Base-by-base conservation (phyloP, 2,329 filamentous ascomycete species). In the Ramichloridium luteum region DNA sequence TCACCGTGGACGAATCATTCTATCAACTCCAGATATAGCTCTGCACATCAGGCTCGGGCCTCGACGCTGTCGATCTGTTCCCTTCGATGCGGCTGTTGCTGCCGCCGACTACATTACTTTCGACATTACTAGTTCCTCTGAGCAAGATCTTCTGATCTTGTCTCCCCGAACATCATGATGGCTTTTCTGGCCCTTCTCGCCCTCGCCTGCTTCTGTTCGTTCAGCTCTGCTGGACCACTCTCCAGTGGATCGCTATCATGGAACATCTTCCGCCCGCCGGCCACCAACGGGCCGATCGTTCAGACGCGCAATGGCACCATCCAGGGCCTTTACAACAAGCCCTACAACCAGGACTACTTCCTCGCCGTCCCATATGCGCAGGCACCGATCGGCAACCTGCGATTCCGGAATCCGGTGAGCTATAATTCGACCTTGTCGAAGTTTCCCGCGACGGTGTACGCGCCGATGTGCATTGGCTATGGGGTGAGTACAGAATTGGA, bases 301-400 rank as follows among this genome's bases (percentile, higher is more conserved):
- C 45, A 39, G 1, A 40, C 61, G 27, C 59, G 58, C 44, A 65
- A 65, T 40, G 62, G 62, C n/a, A 58, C 60, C 0, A 50, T 59
- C 25, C 36, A 46, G 17, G 61, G 61, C 11, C 27, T 55, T 3
- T 45, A 62, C 39, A 56, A 53, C 5, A 27, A 43, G 9, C 46
- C 54, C 22, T 63, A 62, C 40, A 47, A 62, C 23, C 61, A 67
- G 42, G 62, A 67, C 36, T 51, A 57, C 37, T 67, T 65, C 41
- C 54, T 67, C 14, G 63, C 62, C 4, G 50, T 58, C 5, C 55
- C 55, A 3, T 58, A 50, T 37, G 55, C 55, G 8, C 53, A 57
- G 27, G 51, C 55, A 16, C 53, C 55, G 1, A 34, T 54, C 8
- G 48, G 43, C 13, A 40, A 51, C 10, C 40, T 55, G 8, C 44